Conservation (phyloP, 768 basidiomycete genomes). For the Amanita fuliginea region DNA sequence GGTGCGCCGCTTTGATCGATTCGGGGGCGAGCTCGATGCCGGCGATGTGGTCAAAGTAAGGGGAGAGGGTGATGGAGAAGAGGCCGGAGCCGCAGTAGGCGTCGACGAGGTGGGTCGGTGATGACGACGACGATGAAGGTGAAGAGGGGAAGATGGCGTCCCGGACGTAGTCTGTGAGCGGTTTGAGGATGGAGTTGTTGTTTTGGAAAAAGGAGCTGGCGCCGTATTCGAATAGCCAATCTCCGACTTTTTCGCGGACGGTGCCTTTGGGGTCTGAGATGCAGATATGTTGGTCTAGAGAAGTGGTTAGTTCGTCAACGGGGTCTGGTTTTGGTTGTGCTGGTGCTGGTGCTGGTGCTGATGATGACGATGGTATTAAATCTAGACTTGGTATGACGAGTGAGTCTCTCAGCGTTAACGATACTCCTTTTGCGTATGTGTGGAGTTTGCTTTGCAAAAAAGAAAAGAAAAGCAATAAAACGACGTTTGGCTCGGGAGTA, state of each 20-base stretch:
- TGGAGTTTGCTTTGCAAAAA: slow-evolving; percentile 79
- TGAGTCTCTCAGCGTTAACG: slow-evolving; percentile 85
- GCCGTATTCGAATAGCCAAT: slow-evolving; percentile 72
- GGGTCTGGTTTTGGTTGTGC: slow-evolving; percentile 13
- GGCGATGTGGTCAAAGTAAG: slow-evolving; percentile 61
- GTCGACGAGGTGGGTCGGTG: slow-evolving; percentile 83
- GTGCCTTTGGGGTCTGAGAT: slow-evolving; percentile 72
- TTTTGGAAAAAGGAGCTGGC: slow-evolving; percentile 96
- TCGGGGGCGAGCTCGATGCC: slow-evolving; percentile 81
- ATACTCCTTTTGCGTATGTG: slow-evolving; percentile 79
- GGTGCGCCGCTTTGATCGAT: slow-evolving; percentile 57
- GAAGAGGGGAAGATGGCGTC: slow-evolving; percentile 48
- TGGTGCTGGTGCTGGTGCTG: slow-evolving; percentile 10
- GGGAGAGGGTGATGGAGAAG: slow-evolving; percentile 76
- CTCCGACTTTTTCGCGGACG: slow-evolving; percentile 79
- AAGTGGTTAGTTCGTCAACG: slow-evolving; percentile 24
- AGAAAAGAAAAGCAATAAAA: slow-evolving; percentile 9
- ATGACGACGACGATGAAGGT: slow-evolving; percentile 3
- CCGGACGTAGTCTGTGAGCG: slow-evolving; percentile 76
- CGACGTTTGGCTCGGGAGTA: background rate
- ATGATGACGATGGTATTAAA: slow-evolving; percentile 6
- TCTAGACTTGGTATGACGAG: slow-evolving; percentile 9
- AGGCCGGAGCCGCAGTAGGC: slow-evolving; percentile 89
- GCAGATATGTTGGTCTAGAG: slow-evolving; percentile 57
- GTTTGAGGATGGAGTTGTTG: slow-evolving; percentile 85